Percentiles rank a stretch among this genome's conserved stretches.
Conservation (phyloP, 2,329 filamentous ascomycete species). For the Colletotrichum acutatum region DNA sequence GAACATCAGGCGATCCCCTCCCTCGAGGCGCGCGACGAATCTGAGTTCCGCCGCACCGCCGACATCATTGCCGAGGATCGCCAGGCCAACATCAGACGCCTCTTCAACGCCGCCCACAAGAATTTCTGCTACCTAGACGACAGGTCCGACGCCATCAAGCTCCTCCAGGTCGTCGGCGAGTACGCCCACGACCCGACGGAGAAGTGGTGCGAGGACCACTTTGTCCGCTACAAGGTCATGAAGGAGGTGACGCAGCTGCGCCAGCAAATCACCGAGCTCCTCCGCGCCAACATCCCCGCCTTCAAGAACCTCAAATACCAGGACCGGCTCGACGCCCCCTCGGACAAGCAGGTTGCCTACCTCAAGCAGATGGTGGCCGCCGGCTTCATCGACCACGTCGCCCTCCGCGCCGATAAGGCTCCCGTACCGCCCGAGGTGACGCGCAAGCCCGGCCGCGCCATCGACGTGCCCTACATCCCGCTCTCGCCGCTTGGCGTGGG, state of each 20-base stretch:
- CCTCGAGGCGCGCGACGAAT: slow-evolving; percentile 57
- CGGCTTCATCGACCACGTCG: slow-evolving; percentile 94
- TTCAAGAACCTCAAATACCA: slow-evolving; percentile 68
- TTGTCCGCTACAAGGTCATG: slow-evolving; percentile 87
- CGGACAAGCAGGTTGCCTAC: slow-evolving; percentile 77
- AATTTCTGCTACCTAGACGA: slow-evolving; percentile 86
- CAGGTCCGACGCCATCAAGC: slow-evolving; percentile 87
- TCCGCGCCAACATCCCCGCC: slow-evolving; percentile 77
- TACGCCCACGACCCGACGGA: slow-evolving; percentile 81
- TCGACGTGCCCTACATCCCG: slow-evolving; percentile 91
- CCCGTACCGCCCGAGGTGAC: slow-evolving; percentile 75
- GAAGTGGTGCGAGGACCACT: slow-evolving; percentile 83
- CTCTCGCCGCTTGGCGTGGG: slow-evolving; percentile 74
- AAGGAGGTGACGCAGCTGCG: slow-evolving; percentile 87
- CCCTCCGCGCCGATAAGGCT: slow-evolving; percentile 88
- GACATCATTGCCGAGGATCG: slow-evolving; percentile 79
- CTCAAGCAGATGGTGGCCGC: slow-evolving; percentile 92
- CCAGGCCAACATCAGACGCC: slow-evolving; percentile 70
- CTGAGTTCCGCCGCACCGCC: slow-evolving; percentile 68
- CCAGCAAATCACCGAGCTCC: slow-evolving; percentile 82
- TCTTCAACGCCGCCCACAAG: slow-evolving; percentile 77
- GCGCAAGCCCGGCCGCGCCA: slow-evolving; percentile 83
- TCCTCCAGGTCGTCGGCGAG: slow-evolving; percentile 87
- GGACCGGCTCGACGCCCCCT: slow-evolving; percentile 68
- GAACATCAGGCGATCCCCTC: slow-evolving; percentile 80